Evolutionary conservation across 805 yeast genomes (phyloP), one percentile per base, ranked within the genome.

Genomic region (Candida gorgasii): DNA sequence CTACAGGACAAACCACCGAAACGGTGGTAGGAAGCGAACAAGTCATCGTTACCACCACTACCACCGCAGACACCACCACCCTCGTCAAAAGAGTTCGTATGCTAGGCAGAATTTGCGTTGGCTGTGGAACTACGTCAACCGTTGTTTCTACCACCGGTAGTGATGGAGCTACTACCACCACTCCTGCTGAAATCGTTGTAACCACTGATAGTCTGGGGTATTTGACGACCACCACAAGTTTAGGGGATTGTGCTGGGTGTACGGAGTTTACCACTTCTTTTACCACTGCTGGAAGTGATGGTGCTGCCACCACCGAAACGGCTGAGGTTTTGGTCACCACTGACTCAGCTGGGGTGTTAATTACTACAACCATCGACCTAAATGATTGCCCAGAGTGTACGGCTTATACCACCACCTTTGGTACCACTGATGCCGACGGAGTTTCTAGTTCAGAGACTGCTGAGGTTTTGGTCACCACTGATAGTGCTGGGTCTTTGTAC

Each of bases 11-110:
- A 19, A n/a, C 22, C n/a, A 44, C 51, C 13, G 43, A 41, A 11
- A 37, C 47, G 3, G 54, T 45, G 23, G 45, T 29, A 13, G 55
- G 40, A n/a, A n/a, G n/a, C n/a, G n/a, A n/a, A n/a, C n/a, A n/a
- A n/a, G n/a, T n/a, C n/a, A n/a, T n/a, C n/a, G n/a, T n/a, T n/a
- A n/a, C n/a, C n/a, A n/a, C n/a, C n/a, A n/a, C n/a, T n/a, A n/a
- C n/a, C n/a, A n/a, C n/a, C n/a, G n/a, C n/a, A n/a, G n/a, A n/a
- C n/a, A n/a, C n/a, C n/a, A n/a, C n/a, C n/a, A n/a, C n/a, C n/a
- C n/a, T n/a, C n/a, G n/a, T n/a, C n/a, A n/a, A n/a, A n/a, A n/a
- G n/a, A n/a, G n/a, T n/a, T n/a, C n/a, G n/a, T n/a, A n/a, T n/a
- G n/a, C n/a, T n/a, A n/a, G n/a, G n/a, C n/a, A n/a, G n/a, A n/a